These are phyloP conservation scores for Candida sithepensis DNA, from an alignment of 805 yeast genomes.

Conservation along the genomic window DNA sequence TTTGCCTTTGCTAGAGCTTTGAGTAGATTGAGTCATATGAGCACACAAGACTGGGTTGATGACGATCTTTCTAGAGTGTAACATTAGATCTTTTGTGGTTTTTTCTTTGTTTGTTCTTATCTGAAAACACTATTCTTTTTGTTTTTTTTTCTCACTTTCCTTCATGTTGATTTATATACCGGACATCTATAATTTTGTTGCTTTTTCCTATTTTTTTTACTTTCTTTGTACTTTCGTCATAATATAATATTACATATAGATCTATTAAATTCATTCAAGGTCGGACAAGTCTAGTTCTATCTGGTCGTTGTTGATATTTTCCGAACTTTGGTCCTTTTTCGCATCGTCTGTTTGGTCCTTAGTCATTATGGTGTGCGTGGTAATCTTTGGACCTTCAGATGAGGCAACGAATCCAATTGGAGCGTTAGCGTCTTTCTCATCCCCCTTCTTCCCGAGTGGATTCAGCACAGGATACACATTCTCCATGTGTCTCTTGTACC, in stretches of 20 bases:
- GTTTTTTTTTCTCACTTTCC: neutral
- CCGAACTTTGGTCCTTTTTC: neutral
- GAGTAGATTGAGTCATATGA: slow-evolving; percentile 89
- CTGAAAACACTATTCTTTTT: neutral
- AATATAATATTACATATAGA: slow-evolving; percentile 1
- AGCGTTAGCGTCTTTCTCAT: slow-evolving; percentile 13
- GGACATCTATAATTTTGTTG: too few relatives aligned
- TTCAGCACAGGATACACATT: slow-evolving; percentile 7
- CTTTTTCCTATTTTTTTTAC: neutral
- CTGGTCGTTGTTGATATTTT: slow-evolving; percentile 49
- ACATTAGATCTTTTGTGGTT: neutral
- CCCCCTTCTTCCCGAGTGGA: slow-evolving; percentile 17
- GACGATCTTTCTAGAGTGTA: slow-evolving; percentile 11
- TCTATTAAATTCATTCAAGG: slow-evolving; percentile 12
- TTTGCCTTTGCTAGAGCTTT: slow-evolving; percentile 96
- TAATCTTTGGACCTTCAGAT: slow-evolving; percentile 33
- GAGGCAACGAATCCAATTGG: slow-evolving; percentile 50
- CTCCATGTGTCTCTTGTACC: slow-evolving; percentile 45
- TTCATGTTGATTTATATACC: neutral
- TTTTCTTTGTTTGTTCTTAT: neutral
- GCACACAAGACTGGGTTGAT: slow-evolving; percentile 88
- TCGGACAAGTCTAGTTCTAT: slow-evolving; percentile 51
- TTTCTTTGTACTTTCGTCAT: neutral
- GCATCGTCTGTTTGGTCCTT: slow-evolving; percentile 4
- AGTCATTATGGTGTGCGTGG: slow-evolving; percentile 18